Evolutionary conservation across 192 early-diverging fungal species (phyloP).

Genomic region (Funneliformis geosporum): DNA sequence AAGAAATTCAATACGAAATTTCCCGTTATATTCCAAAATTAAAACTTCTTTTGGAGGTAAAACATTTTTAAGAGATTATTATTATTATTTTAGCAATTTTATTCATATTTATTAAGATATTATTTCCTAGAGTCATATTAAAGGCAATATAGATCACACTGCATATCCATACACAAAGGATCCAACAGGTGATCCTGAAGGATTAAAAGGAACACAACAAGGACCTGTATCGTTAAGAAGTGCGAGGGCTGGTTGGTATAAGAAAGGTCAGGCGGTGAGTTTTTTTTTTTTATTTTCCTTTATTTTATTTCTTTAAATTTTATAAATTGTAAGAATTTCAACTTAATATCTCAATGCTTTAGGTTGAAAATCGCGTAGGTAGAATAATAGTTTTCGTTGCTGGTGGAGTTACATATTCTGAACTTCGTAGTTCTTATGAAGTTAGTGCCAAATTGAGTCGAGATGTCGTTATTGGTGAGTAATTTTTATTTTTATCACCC

Average conservation of each 20-base stretch:
- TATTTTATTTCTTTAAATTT: not conserved
- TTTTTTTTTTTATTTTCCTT: not conserved
- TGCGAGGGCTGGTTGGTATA: conserved; percentile 15
- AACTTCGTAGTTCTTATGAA: conserved; percentile 72
- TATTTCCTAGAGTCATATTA: conserved; percentile 58
- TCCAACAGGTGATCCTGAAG: conserved; percentile 28
- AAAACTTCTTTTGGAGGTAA: conserved; percentile 54
- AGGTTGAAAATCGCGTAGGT: conserved; percentile 42
- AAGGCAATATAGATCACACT: conserved; percentile 54
- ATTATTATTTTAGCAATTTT: not conserved
- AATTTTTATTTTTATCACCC: not conserved
- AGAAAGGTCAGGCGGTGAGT: conserved; percentile 13
- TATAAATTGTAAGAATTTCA: conserved; percentile 2
- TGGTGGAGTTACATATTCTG: conserved; percentile 73
- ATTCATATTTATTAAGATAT: conserved; percentile 4
- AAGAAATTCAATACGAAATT: conserved; percentile 72
- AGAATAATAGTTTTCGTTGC: conserved; percentile 76
- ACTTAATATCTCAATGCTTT: conserved; percentile 13
- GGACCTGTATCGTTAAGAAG: conserved; percentile 44
- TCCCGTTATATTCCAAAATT: conserved; percentile 76
- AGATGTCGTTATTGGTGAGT: conserved; percentile 72
- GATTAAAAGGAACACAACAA: not conserved
- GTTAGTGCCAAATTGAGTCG: conserved; percentile 59
- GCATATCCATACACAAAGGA: conserved; percentile 70
- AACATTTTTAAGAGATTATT: not conserved